phyloP scores from a whole-genome alignment of 495 filamentous ascomycete species.

The Aspergillus funiculosus region DNA sequence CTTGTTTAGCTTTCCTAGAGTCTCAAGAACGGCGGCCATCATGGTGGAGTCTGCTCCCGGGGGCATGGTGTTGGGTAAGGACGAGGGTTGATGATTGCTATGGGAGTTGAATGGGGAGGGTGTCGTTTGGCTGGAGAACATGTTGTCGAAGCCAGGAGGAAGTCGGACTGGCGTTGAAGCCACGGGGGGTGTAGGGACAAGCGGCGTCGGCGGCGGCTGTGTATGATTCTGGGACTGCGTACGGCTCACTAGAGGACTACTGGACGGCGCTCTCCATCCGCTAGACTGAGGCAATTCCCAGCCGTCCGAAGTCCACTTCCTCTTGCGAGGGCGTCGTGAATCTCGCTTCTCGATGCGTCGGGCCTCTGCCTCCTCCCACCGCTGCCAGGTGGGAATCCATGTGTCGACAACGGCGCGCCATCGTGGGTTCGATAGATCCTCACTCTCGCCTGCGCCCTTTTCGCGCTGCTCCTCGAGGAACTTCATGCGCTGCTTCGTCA shows the following conservation, averaged over 20 bases:
- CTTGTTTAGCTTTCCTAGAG: constrained; percentile 35
- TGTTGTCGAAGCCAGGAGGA: constrained; percentile 36
- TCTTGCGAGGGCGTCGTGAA: constrained; percentile 35
- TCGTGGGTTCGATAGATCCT: constrained; percentile 36
- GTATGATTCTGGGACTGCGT: constrained; percentile 1
- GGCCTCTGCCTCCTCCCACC: constrained; percentile 38
- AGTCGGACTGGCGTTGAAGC: constrained; percentile 22
- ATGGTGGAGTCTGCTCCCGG: constrained; percentile 16
- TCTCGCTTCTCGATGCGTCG: constrained; percentile 39
- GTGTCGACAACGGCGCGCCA: constrained; percentile 39
- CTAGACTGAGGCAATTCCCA: too few species aligned
- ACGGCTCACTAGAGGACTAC: constrained; percentile 1
- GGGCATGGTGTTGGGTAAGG: neutral
- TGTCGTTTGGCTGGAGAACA: constrained; percentile 26
- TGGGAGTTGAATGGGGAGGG: constrained; percentile 4
- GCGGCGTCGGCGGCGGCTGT: constrained; percentile 2
- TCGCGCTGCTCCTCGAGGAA: constrained; percentile 36
- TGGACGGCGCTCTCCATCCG: constrained; percentile 15
- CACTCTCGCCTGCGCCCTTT: constrained; percentile 18
- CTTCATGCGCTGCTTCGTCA: constrained; percentile 42
- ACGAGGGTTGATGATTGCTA: neutral
- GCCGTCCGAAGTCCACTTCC: constrained; percentile 24
- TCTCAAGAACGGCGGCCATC: constrained; percentile 34
- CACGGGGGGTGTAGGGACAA: constrained; percentile 1
- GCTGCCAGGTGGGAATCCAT: constrained; percentile 43